phyloP scores from a whole-genome alignment of 2,329 filamentous ascomycete genomes.

The Cercospora brassicicola region DNA sequence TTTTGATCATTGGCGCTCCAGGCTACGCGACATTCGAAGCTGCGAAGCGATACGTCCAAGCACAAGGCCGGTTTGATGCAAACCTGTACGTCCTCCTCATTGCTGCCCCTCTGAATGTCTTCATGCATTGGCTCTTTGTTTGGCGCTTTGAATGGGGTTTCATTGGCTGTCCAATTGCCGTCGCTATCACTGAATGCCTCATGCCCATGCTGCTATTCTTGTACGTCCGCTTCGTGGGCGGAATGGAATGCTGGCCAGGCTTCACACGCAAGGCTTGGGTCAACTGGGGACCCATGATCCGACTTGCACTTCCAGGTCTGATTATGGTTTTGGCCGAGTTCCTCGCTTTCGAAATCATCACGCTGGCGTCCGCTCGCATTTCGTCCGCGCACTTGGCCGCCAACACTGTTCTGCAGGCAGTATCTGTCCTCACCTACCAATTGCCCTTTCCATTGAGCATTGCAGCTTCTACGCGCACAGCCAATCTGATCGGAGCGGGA shows the following conservation, averaged over 20 bases:
- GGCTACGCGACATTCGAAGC: slow-evolving; percentile 75
- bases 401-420: slow-evolving; percentile 78
- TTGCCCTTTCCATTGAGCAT: slow-evolving; percentile 90
- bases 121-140: slow-evolving; percentile 79
- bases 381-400: slow-evolving; percentile 79
- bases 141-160: slow-evolving; percentile 67
- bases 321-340: slow-evolving; percentile 94
- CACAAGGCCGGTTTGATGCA: slow-evolving; percentile 80
- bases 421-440: slow-evolving; percentile 80
- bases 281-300: slow-evolving; percentile 84
- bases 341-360: slow-evolving; percentile 81
- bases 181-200: slow-evolving; percentile 71
- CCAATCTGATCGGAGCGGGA: slow-evolving; percentile 86
- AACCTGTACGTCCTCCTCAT: slow-evolving; percentile 80
- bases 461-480: slow-evolving; percentile 81
- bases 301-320: slow-evolving; percentile 81
- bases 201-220: slow-evolving; percentile 70
- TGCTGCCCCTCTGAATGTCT: slow-evolving; percentile 76
- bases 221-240: slow-evolving; percentile 71
- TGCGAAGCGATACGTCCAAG: slow-evolving; percentile 83
- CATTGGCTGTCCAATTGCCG: slow-evolving; percentile 75
- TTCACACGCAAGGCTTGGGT: slow-evolving; percentile 67
- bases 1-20: slow-evolving; percentile 69
- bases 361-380: slow-evolving; percentile 76
- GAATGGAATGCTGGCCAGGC: slow-evolving; percentile 77